Percentiles rank a stretch among this genome's conserved stretches.
These are phyloP conservation scores for Xylariomycetidae sp. DNA, from an alignment of 2,329 filamentous ascomycete species.

Conservation along the genomic window DNA sequence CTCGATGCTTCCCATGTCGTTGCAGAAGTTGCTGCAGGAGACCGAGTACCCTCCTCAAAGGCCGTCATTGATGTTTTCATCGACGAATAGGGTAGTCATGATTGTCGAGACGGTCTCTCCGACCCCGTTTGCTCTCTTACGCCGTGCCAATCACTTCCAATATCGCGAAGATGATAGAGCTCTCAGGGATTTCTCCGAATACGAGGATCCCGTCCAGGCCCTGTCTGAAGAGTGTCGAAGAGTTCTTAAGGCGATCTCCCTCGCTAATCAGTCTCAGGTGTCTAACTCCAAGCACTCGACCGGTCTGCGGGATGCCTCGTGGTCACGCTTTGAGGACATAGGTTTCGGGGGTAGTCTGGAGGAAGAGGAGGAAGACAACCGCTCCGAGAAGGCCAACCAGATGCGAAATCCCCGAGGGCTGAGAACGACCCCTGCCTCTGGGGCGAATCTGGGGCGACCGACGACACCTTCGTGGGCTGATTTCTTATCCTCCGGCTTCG, in stretches of 20 bases:
- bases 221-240: constrained; percentile 91
- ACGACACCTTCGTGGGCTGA: constrained; percentile 98
- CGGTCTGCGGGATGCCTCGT: constrained; percentile 77
- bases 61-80: constrained; percentile 70
- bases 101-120: constrained; percentile 93
- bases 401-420: constrained; percentile 43
- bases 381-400: constrained; percentile 34
- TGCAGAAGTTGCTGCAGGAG: constrained; percentile 85
- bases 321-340: constrained; percentile 95
- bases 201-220: constrained; percentile 81
- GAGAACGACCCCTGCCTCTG: constrained; percentile 62
- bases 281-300: constrained; percentile 68
- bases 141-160: constrained; percentile 90
- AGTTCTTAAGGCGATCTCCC: constrained; percentile 83
- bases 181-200: constrained; percentile 81
- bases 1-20: constrained; percentile 78
- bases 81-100: constrained; percentile 90
- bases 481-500: constrained; percentile 90
- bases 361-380: constrained; percentile 63
- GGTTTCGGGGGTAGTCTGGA: constrained; percentile 77
- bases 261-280: constrained; percentile 78
- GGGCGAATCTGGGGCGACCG: constrained; percentile 66
- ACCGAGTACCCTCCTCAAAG: constrained; percentile 89
- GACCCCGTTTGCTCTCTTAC: constrained; percentile 85
- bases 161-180: constrained; percentile 84